Conservation (phyloP, 2,329 filamentous ascomycete species). For the Mariannaea elegans region DNA sequence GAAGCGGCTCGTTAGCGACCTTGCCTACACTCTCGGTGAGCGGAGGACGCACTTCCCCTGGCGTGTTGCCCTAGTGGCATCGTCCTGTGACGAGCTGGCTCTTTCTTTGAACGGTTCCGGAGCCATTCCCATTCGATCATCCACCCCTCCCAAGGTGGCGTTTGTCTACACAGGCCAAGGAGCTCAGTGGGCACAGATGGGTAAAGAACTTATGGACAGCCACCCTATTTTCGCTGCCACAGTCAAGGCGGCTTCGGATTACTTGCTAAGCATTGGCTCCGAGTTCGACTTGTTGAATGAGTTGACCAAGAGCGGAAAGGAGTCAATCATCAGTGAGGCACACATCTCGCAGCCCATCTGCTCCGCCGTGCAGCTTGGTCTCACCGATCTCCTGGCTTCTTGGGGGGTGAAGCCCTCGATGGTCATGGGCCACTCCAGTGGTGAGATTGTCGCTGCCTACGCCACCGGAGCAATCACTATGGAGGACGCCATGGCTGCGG, state of each 20-base stretch:
- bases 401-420: conserved; percentile 52
- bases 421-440: conserved; percentile 57
- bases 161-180: conserved; percentile 54
- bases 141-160: conserved; percentile 33
- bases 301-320: conserved; percentile 45
- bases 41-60: conserved; percentile 54
- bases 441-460: conserved; percentile 60
- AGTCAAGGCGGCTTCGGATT: conserved; percentile 44
- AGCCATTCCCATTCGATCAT: conserved; percentile 24
- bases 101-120: conserved; percentile 50
- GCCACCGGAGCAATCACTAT: conserved; percentile 54
- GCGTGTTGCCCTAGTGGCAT: conserved; percentile 54
- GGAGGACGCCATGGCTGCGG: conserved; percentile 56
- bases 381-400: conserved; percentile 54
- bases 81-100: conserved; percentile 55
- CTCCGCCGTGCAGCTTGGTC: conserved; percentile 58
- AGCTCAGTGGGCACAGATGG: conserved; percentile 51
- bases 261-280: conserved; percentile 45
- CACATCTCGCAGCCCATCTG: conserved; percentile 55
- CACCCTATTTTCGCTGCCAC: conserved; percentile 48
- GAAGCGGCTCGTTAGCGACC: conserved; percentile 53
- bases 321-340: conserved; percentile 48
- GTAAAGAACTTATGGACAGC: conserved; percentile 45
- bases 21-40: conserved; percentile 59
- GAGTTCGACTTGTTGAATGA: conserved; percentile 50